phyloP scores from a whole-genome alignment of 1,284 basidiomycete species.

The Filobasidium uniguttulatum region DNA sequence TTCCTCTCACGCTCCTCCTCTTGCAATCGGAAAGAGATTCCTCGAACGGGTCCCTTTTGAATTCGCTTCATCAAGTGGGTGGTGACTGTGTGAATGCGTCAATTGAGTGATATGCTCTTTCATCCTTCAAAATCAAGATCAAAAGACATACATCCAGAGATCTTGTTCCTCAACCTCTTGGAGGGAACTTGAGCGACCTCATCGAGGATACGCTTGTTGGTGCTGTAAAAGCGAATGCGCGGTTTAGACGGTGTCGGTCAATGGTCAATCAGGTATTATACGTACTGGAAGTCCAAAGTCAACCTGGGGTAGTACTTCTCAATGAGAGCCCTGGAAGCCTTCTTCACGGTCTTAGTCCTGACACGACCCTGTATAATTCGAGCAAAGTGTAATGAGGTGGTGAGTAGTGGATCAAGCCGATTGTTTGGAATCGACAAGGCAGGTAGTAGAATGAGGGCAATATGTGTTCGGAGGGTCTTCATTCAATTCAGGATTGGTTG shows the following conservation, averaged over 20 bases:
- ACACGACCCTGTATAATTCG: slow-evolving; percentile 99
- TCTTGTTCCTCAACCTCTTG: slow-evolving; percentile 99
- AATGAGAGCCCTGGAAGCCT: slow-evolving; percentile 96
- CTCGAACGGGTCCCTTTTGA: slow-evolving; percentile 96
- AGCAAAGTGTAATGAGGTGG: neutral
- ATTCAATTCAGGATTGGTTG: no score
- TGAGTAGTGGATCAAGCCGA: no score
- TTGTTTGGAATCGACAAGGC: no score
- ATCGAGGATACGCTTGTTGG: slow-evolving; percentile 99
- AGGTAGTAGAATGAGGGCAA: no score
- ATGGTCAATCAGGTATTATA: slow-evolving; percentile 9
- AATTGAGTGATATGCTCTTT: neutral
- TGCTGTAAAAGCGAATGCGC: slow-evolving; percentile 37
- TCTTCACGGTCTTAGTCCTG: slow-evolving; percentile 99
- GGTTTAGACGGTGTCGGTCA: neutral
- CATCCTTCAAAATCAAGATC: no score
- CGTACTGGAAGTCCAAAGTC: slow-evolving; percentile 79
- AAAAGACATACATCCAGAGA: slow-evolving; percentile 59
- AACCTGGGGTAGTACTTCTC: slow-evolving; percentile 99
- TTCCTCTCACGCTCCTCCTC: slow-evolving; percentile 99
- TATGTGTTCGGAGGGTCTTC: no score
- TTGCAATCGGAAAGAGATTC: slow-evolving; percentile 99
- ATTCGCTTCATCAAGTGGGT: slow-evolving; percentile 99
- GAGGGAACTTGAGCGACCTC: slow-evolving; percentile 96
- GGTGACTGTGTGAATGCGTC: slow-evolving; percentile 46